phyloP scores from a whole-genome alignment of 1,284 basidiomycete genomes.

The Sporisorium scitamineum region DNA sequence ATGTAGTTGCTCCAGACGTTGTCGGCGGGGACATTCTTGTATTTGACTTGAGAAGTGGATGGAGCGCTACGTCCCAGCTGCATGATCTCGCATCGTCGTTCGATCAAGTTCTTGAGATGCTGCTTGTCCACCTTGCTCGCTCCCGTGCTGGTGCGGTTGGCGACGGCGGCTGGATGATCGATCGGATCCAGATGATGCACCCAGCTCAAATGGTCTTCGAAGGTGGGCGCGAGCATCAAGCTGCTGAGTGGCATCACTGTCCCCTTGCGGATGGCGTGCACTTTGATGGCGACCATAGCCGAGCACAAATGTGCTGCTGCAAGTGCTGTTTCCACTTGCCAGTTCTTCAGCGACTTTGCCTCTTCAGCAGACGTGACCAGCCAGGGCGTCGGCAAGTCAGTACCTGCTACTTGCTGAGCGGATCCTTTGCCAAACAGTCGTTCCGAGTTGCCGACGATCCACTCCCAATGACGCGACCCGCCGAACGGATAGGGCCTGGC shows the following conservation, averaged over 20 bases:
- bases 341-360: not conserved
- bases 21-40: not conserved
- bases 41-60: not conserved
- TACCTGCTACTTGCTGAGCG: not conserved
- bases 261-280: slow-evolving; percentile 43
- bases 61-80: slow-evolving; percentile 43
- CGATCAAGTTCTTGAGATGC: slow-evolving; percentile 37
- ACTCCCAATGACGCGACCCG: slow-evolving; percentile 27
- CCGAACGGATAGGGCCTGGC: slow-evolving; percentile 39
- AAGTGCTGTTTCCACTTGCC: slow-evolving; percentile 3
- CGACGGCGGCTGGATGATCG: slow-evolving; percentile 34
- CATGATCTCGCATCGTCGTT: slow-evolving; percentile 41
- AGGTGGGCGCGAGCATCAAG: slow-evolving; percentile 29
- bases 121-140: slow-evolving; percentile 30
- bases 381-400: slow-evolving; percentile 12
- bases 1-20: slow-evolving; percentile 27
- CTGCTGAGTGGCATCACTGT: slow-evolving; percentile 35
- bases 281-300: slow-evolving; percentile 45
- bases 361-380: slow-evolving; percentile 11
- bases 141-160: slow-evolving; percentile 19
- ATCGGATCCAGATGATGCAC: slow-evolving; percentile 36
- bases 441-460: slow-evolving; percentile 41
- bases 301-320: slow-evolving; percentile 17
- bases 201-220: slow-evolving; percentile 40
- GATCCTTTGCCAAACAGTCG: slow-evolving; percentile 13